Conservation (phyloP, 345 rosid species). For the Turnera subulata region DNA sequence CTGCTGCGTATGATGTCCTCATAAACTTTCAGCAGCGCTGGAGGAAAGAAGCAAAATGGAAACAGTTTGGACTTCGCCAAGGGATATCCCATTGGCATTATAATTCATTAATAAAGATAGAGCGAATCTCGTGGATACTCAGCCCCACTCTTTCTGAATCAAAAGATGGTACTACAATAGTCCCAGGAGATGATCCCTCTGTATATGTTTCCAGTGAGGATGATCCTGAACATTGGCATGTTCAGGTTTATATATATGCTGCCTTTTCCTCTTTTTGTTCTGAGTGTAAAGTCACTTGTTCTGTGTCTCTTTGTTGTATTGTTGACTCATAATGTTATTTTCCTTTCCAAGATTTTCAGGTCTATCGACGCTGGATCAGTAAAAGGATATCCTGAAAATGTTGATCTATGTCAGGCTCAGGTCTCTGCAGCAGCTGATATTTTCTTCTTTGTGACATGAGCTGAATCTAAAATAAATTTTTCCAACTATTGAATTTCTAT, state of each 20-base stretch:
- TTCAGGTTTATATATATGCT: constrained; percentile 27
- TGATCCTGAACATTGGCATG: constrained; percentile 74
- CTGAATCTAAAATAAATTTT: background rate
- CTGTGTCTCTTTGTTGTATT: background rate
- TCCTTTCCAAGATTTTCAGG: background rate
- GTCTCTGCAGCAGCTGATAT: background rate
- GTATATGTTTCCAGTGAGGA: constrained; percentile 49
- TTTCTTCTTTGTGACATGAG: background rate
- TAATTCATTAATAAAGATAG: constrained; percentile 71
- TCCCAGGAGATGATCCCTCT: constrained; percentile 46
- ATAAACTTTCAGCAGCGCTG: constrained; percentile 93
- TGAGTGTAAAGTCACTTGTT: background rate
- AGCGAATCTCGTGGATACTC: constrained; percentile 82
- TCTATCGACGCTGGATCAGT: background rate
- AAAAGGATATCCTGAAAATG: background rate
- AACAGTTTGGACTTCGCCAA: constrained; percentile 56
- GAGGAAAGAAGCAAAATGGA: constrained; percentile 76
- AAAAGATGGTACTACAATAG: constrained; percentile 35
- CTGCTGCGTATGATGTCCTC: constrained; percentile 92
- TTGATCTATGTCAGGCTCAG: background rate
- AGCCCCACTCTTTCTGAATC: constrained; percentile 43
- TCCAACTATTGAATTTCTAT: background rate
- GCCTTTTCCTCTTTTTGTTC: no score
- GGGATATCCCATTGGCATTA: constrained; percentile 63
- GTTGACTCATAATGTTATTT: background rate